Percentiles rank a stretch among this genome's conserved stretches.
phyloP scores from a whole-genome alignment of 192 early-diverging fungal genomes.

The Oehlia diaphana region DNA sequence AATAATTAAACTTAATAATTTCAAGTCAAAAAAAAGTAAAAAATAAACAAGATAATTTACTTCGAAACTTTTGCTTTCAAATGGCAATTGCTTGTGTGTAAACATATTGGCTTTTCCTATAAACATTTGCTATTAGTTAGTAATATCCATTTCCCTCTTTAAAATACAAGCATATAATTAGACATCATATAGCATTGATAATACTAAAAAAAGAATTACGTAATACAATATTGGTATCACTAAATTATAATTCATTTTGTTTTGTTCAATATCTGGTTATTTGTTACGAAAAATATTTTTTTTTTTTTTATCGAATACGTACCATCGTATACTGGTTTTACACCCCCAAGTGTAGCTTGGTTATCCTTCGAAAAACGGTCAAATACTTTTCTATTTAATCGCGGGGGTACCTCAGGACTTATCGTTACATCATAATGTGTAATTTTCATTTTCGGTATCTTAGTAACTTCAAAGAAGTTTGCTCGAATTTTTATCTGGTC shows the following conservation, averaged over 20 bases:
- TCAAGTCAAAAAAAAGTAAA: not conserved
- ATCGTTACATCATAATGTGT: constrained; percentile 86
- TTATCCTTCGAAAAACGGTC: constrained; percentile 58
- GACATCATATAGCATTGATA: no score
- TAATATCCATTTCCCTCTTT: not conserved
- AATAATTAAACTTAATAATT: not conserved
- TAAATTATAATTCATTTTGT: no score
- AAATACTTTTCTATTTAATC: constrained; percentile 68
- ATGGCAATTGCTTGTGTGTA: constrained; percentile 50
- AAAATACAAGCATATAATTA: no score
- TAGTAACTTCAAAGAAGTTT: constrained; percentile 81
- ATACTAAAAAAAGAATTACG: no score
- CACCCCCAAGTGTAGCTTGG: constrained; percentile 54
- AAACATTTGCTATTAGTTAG: constrained; percentile 43
- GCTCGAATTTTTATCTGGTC: constrained; percentile 46
- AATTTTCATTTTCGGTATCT: constrained; percentile 60
- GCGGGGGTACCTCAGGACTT: constrained; percentile 71
- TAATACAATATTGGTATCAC: no score
- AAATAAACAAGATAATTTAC: constrained; percentile 28
- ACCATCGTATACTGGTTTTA: constrained; percentile 75
- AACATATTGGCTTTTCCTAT: constrained; percentile 82
- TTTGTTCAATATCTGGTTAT: no score
- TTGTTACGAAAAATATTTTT: no score
- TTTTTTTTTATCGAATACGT: not conserved
- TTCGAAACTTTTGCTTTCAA: constrained; percentile 54